Base-by-base conservation (phyloP, 768 basidiomycete species). In the Rossbeevera mucosa region DNA sequence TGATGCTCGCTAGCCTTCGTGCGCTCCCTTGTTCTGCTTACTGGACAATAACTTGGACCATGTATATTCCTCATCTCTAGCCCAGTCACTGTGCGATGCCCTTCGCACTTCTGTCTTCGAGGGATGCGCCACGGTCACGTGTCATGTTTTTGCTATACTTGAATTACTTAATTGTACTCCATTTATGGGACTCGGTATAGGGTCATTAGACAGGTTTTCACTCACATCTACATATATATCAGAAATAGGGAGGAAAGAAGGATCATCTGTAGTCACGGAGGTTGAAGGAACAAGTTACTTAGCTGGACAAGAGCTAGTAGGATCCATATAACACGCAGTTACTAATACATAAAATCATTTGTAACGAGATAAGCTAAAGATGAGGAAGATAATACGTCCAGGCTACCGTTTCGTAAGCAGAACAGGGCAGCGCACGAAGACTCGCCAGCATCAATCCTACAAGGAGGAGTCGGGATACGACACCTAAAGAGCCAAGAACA, bases 1-100 rank as follows among this genome's bases (percentile, higher is more conserved):
- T 47, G 20, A 47, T 47, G 46, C 21, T 47, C 7, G 43, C 36
- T 9, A 53, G 48, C 21, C 43, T 53, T 30, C 43, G 49, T 25
- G 7, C 26, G 3, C 16, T 45, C 4, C 49, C 49, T 22, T 51
- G 49, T n/a, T 20, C 42, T 5, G 43, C 49, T 14, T 40, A 44
- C 33, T 31, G 29, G 20, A 30, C 8, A 2, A 4, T 53, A 9
- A 2, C 43, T 9, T 53, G 53, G 53, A 25, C 26, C 2, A 1
- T 6, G 9, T 45, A 30, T 25, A 30, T 53, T 11, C 53, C 53
- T 24, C 53, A 52, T 31, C 18, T 50, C 16, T 49, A 51, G 50
- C n/a, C n/a, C n/a, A n/a, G n/a, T n/a, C n/a, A n/a, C n/a, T n/a
- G n/a, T n/a, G n/a, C n/a, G n/a, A n/a, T n/a, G n/a, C n/a, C n/a